Base-by-base conservation (phyloP, 441 rosid genomes). In the Geranium incanum region DNA sequence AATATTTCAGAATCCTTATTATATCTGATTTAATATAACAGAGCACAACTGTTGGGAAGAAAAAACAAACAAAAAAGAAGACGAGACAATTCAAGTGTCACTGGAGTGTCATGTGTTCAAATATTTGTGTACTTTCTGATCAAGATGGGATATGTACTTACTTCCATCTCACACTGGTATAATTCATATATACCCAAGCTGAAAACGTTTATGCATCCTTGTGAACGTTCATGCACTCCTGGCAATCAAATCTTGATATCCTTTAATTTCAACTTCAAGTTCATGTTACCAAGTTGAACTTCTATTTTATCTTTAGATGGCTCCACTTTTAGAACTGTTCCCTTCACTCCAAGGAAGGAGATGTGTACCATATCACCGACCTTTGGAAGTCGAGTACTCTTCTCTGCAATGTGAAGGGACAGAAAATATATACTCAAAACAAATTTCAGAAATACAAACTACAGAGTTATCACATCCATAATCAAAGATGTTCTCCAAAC, bases 201-300 rank as follows among this genome's bases (percentile, higher is more conserved):
- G 41, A 43, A 43, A 43, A 75, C 33, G 68, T 60, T 19, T 66
- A 66, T 64, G 39, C 67, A 41, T 68, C n/a, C 4, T 18, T 36
- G 16, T 38, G 13, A 43, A n/a, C 36, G 33, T 67, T 68, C 71
- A 15, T 52, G 69, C 12, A 63, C 19, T 79, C 78, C 70, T 67
- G 71, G 75, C 76, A 19, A 66, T 84, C 78, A 85, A 52, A 68
- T 69, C 71, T 36, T 45, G 74, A 87, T 69, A 41, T 89, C 91
- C 2, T 52, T 60, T 48, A 81, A 76, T 82, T 92, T 94, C 76
- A 94, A 66, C 82, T 85, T 89, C 84, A 90, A 70, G 81, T 86
- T 89, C 94, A 94, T 81, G 81, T 75, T 86, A 68, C 97, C 97
- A 70, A 85, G 94, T 85, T 86, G 94, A 77, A 94, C 95, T 60